Conservation (phyloP, 306 rosid species). For the Medicago ruthenica region DNA sequence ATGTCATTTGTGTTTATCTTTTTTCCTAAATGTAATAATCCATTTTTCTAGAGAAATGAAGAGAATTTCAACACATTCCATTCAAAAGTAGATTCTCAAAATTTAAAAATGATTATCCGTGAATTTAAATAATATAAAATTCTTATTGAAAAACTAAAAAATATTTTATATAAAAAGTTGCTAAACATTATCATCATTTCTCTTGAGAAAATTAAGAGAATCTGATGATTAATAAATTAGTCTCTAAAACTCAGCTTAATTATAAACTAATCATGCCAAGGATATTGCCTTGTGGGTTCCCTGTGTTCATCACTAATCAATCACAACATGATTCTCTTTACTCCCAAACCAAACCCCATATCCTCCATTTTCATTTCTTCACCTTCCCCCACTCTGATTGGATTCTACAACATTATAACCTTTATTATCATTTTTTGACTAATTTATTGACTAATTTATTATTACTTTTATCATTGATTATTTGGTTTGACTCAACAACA, state of each 20-base stretch:
- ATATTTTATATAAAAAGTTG: no score
- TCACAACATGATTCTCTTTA: slow-evolving; percentile 37
- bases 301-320: slow-evolving; percentile 34
- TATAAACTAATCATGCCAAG: slow-evolving; percentile 33
- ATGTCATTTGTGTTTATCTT: neutral
- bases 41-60: neutral
- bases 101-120: no score
- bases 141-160: no score
- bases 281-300: slow-evolving; percentile 3
- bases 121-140: no score
- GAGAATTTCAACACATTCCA: neutral
- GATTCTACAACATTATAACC: neutral
- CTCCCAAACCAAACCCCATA: slow-evolving; percentile 26
- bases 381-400: slow-evolving; percentile 31
- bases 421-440: no score
- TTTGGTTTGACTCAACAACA: no score
- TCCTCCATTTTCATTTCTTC: slow-evolving; percentile 6
- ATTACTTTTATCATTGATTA: no score
- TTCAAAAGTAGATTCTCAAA: no score
- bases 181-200: neutral
- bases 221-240: neutral
- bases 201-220: neutral
- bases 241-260: neutral
- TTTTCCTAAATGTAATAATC: neutral
- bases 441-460: no score